phyloP scores from a whole-genome alignment of 2,329 filamentous ascomycete species.

The Botrytis sinoallii region DNA sequence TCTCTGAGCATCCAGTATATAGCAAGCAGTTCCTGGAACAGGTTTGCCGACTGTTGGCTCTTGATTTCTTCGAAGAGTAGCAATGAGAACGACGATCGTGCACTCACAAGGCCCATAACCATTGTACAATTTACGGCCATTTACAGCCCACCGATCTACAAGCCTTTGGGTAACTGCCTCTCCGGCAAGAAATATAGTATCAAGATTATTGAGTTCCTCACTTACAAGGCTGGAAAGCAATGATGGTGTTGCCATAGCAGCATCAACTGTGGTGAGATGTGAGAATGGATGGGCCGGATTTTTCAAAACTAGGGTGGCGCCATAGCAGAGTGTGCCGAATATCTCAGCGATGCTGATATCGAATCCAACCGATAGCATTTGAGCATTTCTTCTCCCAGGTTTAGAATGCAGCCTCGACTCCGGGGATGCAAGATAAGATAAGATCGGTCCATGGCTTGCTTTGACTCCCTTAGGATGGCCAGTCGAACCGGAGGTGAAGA shows the following conservation, averaged over 20 bases:
- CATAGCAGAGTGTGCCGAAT: constrained; percentile 20
- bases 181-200: constrained; percentile 38
- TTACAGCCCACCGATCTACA: constrained; percentile 38
- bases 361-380: constrained; percentile 32
- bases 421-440: too few species aligned
- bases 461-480: constrained; percentile 43
- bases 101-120: constrained; percentile 27
- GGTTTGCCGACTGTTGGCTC: constrained; percentile 41
- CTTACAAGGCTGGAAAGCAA: neutral
- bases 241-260: constrained; percentile 18
- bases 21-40: constrained; percentile 40
- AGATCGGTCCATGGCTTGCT: too few species aligned
- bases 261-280: constrained; percentile 20
- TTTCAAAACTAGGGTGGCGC: constrained; percentile 18
- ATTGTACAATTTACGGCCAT: constrained; percentile 42
- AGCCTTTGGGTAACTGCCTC: constrained; percentile 40
- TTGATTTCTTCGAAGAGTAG: constrained; percentile 31
- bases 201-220: neutral
- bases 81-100: constrained; percentile 18
- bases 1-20: constrained; percentile 41
- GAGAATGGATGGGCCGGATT: constrained; percentile 3
- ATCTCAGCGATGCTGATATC: constrained; percentile 43
- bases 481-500: constrained; percentile 46
- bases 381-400: constrained; percentile 19
- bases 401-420: too few species aligned